These are phyloP conservation scores for Groenewaldozyma tartarivorans DNA, from an alignment of 805 yeast genomes.

Conservation along the genomic window DNA sequence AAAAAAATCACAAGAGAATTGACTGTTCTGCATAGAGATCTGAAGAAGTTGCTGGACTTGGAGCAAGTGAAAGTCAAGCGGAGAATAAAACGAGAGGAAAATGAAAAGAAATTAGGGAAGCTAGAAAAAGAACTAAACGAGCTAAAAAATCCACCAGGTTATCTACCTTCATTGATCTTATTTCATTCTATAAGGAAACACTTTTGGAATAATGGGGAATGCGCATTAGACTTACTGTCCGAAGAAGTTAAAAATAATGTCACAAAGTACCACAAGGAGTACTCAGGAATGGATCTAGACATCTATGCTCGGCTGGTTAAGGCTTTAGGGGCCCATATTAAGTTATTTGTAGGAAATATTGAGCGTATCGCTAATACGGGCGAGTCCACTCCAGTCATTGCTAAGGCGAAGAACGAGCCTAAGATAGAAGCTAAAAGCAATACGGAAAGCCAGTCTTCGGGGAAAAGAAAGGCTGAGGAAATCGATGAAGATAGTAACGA, in stretches of 20 bases:
- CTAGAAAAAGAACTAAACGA: conserved; percentile 15
- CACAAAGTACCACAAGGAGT: background rate
- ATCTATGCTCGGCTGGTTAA: background rate
- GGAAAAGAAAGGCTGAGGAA: conserved; percentile 2
- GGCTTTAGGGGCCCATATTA: background rate
- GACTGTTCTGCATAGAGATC: conserved; percentile 19
- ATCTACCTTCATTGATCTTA: conserved; percentile 13
- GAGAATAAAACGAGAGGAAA: conserved; percentile 16
- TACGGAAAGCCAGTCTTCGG: conserved; percentile 1
- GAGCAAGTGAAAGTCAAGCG: conserved; percentile 27
- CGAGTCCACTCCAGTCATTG: background rate
- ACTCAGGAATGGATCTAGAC: background rate
- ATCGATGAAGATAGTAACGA: background rate
- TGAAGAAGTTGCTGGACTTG: conserved; percentile 24
- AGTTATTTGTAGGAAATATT: background rate
- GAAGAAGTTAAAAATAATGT: background rate
- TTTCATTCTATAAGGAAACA: conserved; percentile 12
- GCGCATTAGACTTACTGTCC: background rate
- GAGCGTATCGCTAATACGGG: background rate
- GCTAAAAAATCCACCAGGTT: conserved; percentile 1
- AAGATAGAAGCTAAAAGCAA: conserved; percentile 1
- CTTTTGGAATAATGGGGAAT: conserved; percentile 9
- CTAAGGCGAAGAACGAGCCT: background rate
- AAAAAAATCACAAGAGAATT: conserved; percentile 24
- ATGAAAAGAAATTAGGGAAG: conserved; percentile 10